A percentile compares a stretch with the other conserved stretches of the same genome.
These are phyloP conservation scores for Microdochium paspali DNA, from an alignment of 2,329 filamentous ascomycete species.

Conservation along the genomic window DNA sequence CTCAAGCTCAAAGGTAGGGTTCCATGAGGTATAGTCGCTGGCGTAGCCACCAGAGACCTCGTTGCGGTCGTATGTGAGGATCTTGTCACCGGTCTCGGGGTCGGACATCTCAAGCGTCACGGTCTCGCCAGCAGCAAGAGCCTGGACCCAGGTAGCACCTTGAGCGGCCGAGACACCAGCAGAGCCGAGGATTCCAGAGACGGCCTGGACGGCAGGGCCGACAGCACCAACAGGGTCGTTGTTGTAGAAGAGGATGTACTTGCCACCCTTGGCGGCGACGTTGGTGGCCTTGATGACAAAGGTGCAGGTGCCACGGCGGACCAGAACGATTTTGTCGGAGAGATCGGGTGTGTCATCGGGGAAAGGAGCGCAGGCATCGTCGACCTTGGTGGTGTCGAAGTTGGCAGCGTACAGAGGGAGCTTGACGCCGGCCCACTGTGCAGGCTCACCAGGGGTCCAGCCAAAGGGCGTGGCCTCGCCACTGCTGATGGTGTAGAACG, in stretches of 20 bases:
- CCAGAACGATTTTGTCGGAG: conserved; percentile 45
- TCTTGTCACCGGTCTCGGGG: conserved; percentile 22
- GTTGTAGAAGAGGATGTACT: conserved; percentile 55
- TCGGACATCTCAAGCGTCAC: conserved; percentile 34
- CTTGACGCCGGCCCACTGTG: conserved; percentile 31
- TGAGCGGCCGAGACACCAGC: conserved; percentile 22
- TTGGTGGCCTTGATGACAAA: conserved; percentile 45
- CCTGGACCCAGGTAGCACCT: conserved; percentile 33
- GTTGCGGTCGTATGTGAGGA: conserved; percentile 27
- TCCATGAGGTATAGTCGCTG: conserved; percentile 48
- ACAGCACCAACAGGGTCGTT: conserved; percentile 27
- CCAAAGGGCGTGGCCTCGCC: conserved; percentile 27
- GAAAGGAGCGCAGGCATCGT: conserved; percentile 42
- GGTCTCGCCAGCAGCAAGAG: conserved; percentile 30
- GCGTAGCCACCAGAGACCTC: conserved; percentile 37
- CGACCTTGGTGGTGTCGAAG: conserved; percentile 34
- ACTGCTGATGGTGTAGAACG: conserved; percentile 28
- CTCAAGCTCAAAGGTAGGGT: conserved; percentile 49
- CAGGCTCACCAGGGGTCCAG: conserved; percentile 30
- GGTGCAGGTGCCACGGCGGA: conserved; percentile 48
- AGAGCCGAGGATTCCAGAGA: conserved; percentile 19
- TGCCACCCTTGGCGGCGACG: conserved; percentile 43
- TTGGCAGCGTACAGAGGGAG: conserved; percentile 40
- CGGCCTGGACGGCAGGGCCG: conserved; percentile 19
- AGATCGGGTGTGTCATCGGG: conserved; percentile 47